Percentiles rank a stretch among this genome's conserved stretches.
phyloP scores from a whole-genome alignment of 2,329 filamentous ascomycete genomes.

The Aspergillus carbonarius region DNA sequence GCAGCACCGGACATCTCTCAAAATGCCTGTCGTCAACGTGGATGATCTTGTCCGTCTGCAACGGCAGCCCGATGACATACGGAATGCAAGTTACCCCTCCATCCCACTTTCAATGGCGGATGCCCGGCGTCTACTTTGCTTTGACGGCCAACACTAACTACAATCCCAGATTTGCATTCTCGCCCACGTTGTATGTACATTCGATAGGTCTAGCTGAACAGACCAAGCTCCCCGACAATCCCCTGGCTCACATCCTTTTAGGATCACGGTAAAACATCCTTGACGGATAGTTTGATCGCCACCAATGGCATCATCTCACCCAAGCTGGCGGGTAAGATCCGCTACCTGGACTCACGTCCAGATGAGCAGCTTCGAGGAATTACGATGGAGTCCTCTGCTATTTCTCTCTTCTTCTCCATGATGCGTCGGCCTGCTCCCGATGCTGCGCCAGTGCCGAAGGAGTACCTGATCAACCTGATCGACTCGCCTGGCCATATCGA shows the following conservation, averaged over 20 bases:
- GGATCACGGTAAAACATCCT: slow-evolving; percentile 97
- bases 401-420: slow-evolving; percentile 94
- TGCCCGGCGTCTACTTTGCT: slow-evolving; percentile 24
- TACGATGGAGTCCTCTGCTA: slow-evolving; percentile 99
- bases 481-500: slow-evolving; percentile 98
- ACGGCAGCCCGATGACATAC: slow-evolving; percentile 79
- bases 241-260: slow-evolving; percentile 31
- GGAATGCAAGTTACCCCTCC: slow-evolving; percentile 69
- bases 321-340: slow-evolving; percentile 95
- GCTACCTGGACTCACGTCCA: slow-evolving; percentile 92
- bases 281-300: slow-evolving; percentile 92
- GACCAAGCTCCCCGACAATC: not conserved
- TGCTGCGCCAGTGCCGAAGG: slow-evolving; percentile 68
- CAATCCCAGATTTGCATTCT: slow-evolving; percentile 79
- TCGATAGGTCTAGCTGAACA: not conserved
- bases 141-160: slow-evolving; percentile 31
- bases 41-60: slow-evolving; percentile 91
- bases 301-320: slow-evolving; percentile 99
- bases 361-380: slow-evolving; percentile 96
- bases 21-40: slow-evolving; percentile 87
- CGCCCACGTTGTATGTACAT: slow-evolving; percentile 72
- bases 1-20: slow-evolving; percentile 30
- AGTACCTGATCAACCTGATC: slow-evolving; percentile 96
- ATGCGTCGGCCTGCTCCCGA: slow-evolving; percentile 70
- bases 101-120: slow-evolving; percentile 6